Base-by-base conservation (phyloP, 257 asterid species). In the Forsythia suspensa region DNA sequence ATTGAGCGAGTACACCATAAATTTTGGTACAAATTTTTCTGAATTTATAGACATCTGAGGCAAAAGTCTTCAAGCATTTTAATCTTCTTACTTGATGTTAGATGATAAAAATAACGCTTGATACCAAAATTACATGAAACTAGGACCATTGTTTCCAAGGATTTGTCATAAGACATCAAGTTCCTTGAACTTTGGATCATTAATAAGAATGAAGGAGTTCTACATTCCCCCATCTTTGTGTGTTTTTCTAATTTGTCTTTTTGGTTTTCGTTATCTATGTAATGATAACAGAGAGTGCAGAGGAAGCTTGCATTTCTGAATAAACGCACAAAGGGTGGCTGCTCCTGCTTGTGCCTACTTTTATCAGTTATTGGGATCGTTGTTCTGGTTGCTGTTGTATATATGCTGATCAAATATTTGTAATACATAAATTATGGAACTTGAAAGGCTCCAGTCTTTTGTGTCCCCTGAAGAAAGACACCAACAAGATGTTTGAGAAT, bases 291-390 rank as follows among this genome's bases (percentile, higher is more conserved):
- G 96, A 81, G 92, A 74, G 94, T 91, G 71, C 97, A 90, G 78
- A 92, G 42, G 88, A 88, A 84, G 91, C 98, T 94, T 68, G 96
- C 95, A 42, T 84, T 84, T 43, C 70, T 94, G 89, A 94, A 88
- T 81, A 92, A 91, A 76, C 89, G 92, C 48, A 91, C 93, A 0
- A 92, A 90, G 87, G 97, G 95, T 52, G 97, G 97, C 73, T 92
- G 98, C 90, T 89, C 99, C 71, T 96, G 98, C 92, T 70, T 89
- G 87, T 61, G 88, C 82, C 78, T 96, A 87, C 87, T 90, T 63
- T 59, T 88, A 34, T 82, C 96, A 8, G 94, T 91, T 5, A 63
- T 94, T 1, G 97, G 96, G 70, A 93, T 96, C 57, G 85, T 90
- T 34, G 73, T 74, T 71, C 86, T 96, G 86, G 75, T 90, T 68